Evolutionary conservation across 495 filamentous ascomycete genomes (phyloP), one percentile per base, ranked within the genome.

Genomic region (Pyronema domesticum): DNA sequence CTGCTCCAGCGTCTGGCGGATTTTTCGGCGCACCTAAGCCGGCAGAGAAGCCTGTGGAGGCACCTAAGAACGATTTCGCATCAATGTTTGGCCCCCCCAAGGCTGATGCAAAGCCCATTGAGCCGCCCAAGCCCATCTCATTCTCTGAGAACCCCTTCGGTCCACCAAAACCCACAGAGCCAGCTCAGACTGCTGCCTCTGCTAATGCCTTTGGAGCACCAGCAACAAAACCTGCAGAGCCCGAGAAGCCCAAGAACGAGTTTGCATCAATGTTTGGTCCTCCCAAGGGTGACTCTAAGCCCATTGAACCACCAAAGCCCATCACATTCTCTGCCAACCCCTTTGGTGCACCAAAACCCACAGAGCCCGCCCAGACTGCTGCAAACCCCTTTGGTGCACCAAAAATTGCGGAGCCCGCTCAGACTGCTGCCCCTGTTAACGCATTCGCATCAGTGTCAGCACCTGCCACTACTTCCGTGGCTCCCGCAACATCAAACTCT

Each of bases 11-110:
- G 48, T 18, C 11, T 30, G 48, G 30, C 3, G 30, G 15, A 11
- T 36, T 36, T 30, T 53, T 62, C 37, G 54, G 46, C 19, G 23
- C 54, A 40, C 18, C 48, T 9, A 53, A 53, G 50, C 13, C 54
- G 3, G 37, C 46, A 39, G 60, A 57, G 46, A 55, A 52, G n/a
- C 50, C 50, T 13, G 50, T 37, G 1, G 11, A 51, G 19, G 39
- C 39, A 13, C 17, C 17, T 43, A 47, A 47, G 10, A 23, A 13
- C 10, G 11, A 13, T 34, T 50, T 50, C 30, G 47, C 36, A 40
- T 17, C 48, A 33, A 15, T 47, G 45, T 53, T 53, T 43, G 50
- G 50, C 7, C 23, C 37, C 50, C 46, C 46, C 7, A 51, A 51
- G 14, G 37, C 54, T 9, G 54, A 51, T 36, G 7, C 34, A 33